These are phyloP conservation scores for Phytomonas francai DNA, from an alignment of 208 protist species.

Conservation along the genomic window DNA sequence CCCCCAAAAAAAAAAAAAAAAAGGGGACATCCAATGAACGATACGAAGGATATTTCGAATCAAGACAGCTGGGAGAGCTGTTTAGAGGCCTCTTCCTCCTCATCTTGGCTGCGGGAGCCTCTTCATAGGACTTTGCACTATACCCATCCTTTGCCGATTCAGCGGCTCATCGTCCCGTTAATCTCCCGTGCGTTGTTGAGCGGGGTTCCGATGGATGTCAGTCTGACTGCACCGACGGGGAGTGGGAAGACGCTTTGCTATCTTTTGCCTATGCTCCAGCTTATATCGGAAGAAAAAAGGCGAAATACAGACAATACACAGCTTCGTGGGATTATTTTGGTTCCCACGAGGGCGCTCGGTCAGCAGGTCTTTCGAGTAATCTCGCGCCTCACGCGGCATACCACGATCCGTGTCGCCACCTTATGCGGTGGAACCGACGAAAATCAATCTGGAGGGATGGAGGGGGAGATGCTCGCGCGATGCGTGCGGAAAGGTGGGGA, in stretches of 20 bases:
- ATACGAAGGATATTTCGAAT: background rate
- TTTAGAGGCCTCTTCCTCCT: background rate
- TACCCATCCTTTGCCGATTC: constrained; percentile 66
- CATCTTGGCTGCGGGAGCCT: constrained; percentile 48
- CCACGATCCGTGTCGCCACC: constrained; percentile 51
- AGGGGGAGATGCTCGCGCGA: constrained; percentile 45
- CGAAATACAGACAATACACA: constrained; percentile 46
- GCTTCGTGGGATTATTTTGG: constrained; percentile 71
- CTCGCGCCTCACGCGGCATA: constrained; percentile 46
- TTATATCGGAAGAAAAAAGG: constrained; percentile 51
- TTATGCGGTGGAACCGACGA: constrained; percentile 37
- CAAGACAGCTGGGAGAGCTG: constrained; percentile 7
- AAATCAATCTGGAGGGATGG: constrained; percentile 5
- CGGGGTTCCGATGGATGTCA: constrained; percentile 79
- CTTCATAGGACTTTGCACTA: constrained; percentile 53
- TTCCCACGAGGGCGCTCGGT: constrained; percentile 72
- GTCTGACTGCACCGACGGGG: constrained; percentile 85
- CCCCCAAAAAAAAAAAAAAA: too few relatives aligned
- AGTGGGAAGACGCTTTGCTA: constrained; percentile 90
- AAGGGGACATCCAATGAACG: background rate
- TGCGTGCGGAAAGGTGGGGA: constrained; percentile 11
- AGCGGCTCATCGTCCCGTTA: constrained; percentile 64
- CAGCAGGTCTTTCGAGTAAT: constrained; percentile 74
- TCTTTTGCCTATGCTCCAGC: constrained; percentile 61
- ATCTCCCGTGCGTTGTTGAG: constrained; percentile 54